A percentile compares a stretch with the other conserved stretches of the same genome.
These are phyloP conservation scores for Fusarium sp. DNA, from an alignment of 2,329 filamentous ascomycete genomes.

Conservation along the genomic window DNA sequence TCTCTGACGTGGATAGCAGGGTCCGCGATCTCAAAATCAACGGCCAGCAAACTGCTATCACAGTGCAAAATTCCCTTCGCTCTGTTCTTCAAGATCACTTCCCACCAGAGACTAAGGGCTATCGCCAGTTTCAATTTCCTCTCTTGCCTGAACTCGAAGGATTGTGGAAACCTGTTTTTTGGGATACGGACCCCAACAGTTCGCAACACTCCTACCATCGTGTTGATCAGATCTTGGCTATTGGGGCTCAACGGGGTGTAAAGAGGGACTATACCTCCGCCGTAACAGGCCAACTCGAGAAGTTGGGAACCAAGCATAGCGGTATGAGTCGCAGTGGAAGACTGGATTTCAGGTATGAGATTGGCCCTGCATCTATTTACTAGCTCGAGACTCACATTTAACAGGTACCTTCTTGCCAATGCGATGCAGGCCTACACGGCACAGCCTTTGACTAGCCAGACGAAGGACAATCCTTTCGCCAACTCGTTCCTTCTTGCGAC, in stretches of 20 bases:
- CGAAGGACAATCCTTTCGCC: slow-evolving; percentile 65
- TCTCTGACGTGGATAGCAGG: slow-evolving; percentile 51
- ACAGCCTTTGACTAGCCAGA: slow-evolving; percentile 63
- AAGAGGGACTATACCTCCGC: slow-evolving; percentile 61
- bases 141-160: slow-evolving; percentile 62
- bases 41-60: slow-evolving; percentile 61
- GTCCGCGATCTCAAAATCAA: slow-evolving; percentile 61
- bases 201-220: slow-evolving; percentile 53
- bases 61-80: slow-evolving; percentile 69
- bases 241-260: slow-evolving; percentile 69
- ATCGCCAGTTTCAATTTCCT: slow-evolving; percentile 62
- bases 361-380: neutral
- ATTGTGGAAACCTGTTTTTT: slow-evolving; percentile 67
- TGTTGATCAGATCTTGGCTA: slow-evolving; percentile 69
- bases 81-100: slow-evolving; percentile 65
- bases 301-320: slow-evolving; percentile 63
- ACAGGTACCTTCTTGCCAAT: slow-evolving; percentile 70
- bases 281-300: slow-evolving; percentile 66
- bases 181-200: slow-evolving; percentile 50
- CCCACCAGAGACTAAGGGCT: slow-evolving; percentile 60
- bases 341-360: slow-evolving; percentile 67
- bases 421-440: slow-evolving; percentile 70
- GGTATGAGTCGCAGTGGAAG: slow-evolving; percentile 66
- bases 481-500: slow-evolving; percentile 67
- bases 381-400: slow-evolving; percentile 14